phyloP scores from a whole-genome alignment of 768 basidiomycete species.

The Pleurotus giganteus region DNA sequence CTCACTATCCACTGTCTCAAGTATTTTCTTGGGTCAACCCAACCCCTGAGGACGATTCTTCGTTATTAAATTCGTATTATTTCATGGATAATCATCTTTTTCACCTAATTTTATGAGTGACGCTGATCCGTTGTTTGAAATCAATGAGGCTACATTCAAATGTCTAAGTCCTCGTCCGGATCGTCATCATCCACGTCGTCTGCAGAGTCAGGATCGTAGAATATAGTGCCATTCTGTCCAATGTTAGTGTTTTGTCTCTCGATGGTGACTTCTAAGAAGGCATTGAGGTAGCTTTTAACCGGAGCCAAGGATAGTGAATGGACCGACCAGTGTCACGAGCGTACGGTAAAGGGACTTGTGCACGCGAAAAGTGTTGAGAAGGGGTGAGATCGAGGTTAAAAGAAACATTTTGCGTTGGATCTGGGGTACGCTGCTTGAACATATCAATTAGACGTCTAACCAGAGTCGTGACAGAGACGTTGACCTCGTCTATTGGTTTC shows the following conservation, averaged over 20 bases:
- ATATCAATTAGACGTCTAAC: conserved; percentile 7
- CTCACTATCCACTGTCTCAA: conserved; percentile 30
- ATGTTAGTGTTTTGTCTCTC: conserved; percentile 19
- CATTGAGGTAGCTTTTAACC: not conserved
- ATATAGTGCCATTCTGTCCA: conserved; percentile 52
- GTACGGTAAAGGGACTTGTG: conserved; percentile 87
- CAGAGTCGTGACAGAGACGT: not conserved
- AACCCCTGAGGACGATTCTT: not conserved
- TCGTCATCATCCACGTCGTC: conserved; percentile 96
- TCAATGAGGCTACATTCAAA: too few species aligned
- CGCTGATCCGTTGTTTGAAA: too few species aligned
- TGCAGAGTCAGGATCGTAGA: conserved; percentile 90
- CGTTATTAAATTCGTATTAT: too few species aligned
- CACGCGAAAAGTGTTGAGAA: conserved; percentile 76
- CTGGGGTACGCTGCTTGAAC: conserved; percentile 33
- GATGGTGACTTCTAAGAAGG: conserved; percentile 30
- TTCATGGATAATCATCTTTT: too few species aligned
- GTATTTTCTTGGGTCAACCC: conserved; percentile 16
- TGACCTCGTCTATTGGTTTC: conserved; percentile 32
- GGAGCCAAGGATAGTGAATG: not conserved
- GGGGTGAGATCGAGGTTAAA: conserved; percentile 88
- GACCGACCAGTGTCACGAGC: conserved; percentile 69
- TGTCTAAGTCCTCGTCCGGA: conserved; percentile 92
- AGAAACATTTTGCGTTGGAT: conserved; percentile 68
- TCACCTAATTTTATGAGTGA: too few species aligned